A percentile compares a stretch with the other conserved stretches of the same genome.
These are phyloP conservation scores for Platanthera guangdongensis DNA, from an alignment of 106 monocot genomes.

Conservation along the genomic window DNA sequence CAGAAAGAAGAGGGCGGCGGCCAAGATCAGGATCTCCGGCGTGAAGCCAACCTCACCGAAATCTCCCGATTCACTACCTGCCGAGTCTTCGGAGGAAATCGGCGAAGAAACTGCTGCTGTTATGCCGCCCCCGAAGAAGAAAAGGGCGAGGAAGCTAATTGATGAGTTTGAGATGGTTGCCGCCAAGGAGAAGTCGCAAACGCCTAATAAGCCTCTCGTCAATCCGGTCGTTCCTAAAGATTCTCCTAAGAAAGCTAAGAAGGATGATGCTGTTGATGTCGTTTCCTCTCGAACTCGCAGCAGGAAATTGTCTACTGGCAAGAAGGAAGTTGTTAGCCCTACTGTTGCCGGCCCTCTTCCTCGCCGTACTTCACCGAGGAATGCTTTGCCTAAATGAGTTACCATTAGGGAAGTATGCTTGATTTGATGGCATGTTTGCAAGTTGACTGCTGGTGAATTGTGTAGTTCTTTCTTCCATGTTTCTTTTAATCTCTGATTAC, in stretches of 20 bases:
- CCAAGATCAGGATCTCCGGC: not conserved
- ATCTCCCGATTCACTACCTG: not conserved
- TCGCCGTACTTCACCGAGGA: constrained; percentile 9
- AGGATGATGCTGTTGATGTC: not conserved
- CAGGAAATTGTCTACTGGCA: not conserved
- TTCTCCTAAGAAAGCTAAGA: not conserved
- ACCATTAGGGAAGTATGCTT: not conserved
- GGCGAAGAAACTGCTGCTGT: not conserved
- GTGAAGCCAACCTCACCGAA: not conserved
- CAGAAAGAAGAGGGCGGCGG: not conserved
- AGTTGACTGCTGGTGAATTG: no score
- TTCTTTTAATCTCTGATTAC: no score
- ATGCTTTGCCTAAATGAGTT: not conserved
- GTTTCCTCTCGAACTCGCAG: constrained; percentile 4
- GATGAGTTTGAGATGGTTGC: constrained; percentile 11
- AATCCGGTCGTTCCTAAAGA: not conserved
- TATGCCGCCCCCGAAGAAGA: not conserved
- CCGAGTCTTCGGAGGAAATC: not conserved
- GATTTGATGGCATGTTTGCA: no score
- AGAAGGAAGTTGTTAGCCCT: not conserved
- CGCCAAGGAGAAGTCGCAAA: not conserved
- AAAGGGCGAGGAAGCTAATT: constrained; percentile 5
- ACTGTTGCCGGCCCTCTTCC: no score
- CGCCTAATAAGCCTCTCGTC: no score
- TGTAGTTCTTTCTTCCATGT: no score